Percentiles rank a stretch among this genome's conserved stretches.
phyloP scores from a whole-genome alignment of 768 basidiomycete genomes.

The Macrolepiota fuliginosa region DNA sequence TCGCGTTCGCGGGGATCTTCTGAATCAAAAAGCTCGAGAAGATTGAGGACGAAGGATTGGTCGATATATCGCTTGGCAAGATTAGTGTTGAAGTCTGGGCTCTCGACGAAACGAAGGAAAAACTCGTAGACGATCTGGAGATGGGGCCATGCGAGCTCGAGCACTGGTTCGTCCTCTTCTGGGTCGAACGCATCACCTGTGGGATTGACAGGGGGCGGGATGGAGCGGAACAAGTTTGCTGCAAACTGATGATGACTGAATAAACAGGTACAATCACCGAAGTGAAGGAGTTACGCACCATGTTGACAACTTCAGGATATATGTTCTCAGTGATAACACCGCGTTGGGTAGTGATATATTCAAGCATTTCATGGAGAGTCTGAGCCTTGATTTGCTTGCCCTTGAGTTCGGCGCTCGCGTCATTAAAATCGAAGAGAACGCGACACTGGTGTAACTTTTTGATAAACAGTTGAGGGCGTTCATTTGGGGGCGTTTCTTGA shows the following conservation, averaged over 20 bases:
- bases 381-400: slow-evolving; percentile 99
- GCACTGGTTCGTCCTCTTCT: slow-evolving; percentile 98
- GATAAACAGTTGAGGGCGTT: slow-evolving; percentile 89
- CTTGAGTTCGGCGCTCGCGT: slow-evolving; percentile 91
- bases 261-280: slow-evolving; percentile 14
- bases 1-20: slow-evolving; percentile 99
- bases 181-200: slow-evolving; percentile 98
- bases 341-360: slow-evolving; percentile 96
- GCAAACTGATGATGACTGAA: slow-evolving; percentile 70
- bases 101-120: slow-evolving; percentile 98
- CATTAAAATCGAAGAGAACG: slow-evolving; percentile 98
- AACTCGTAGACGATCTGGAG: slow-evolving; percentile 99
- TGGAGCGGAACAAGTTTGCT: slow-evolving; percentile 97
- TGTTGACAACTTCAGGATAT: slow-evolving; percentile 98
- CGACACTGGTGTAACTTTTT: slow-evolving; percentile 95
- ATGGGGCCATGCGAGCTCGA: slow-evolving; percentile 99
- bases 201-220: slow-evolving; percentile 99
- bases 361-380: slow-evolving; percentile 96
- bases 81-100: slow-evolving; percentile 97
- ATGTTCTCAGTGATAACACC: slow-evolving; percentile 94
- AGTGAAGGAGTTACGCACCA: slow-evolving; percentile 57
- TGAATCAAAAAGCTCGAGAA: slow-evolving; percentile 97
- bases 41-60: slow-evolving; percentile 91
- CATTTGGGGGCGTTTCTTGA: slow-evolving; percentile 83
- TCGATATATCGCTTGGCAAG: slow-evolving; percentile 97